Evolutionary conservation across 139 green algal genomes (phyloP).

Genomic region (Choricystis sp.): DNA sequence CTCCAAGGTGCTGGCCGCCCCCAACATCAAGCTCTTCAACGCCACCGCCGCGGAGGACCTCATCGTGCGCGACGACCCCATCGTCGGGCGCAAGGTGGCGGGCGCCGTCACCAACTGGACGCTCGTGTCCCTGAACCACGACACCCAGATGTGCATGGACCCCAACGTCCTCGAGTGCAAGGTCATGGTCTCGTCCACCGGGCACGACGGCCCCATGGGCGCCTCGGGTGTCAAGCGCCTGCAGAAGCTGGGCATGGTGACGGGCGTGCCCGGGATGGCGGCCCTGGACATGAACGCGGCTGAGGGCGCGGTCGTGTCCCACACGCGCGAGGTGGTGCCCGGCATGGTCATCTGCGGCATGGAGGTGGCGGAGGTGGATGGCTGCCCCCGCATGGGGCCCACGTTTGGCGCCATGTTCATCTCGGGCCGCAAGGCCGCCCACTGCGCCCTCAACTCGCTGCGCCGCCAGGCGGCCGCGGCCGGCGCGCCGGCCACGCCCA

Average conservation of each 20-base stretch:
- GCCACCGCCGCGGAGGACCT: conserved; percentile 60
- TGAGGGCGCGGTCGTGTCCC: conserved; percentile 73
- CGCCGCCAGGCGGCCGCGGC: background rate
- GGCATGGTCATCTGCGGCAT: conserved; percentile 92
- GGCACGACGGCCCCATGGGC: conserved; percentile 92
- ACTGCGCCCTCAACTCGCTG: conserved; percentile 72
- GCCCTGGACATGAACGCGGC: conserved; percentile 92
- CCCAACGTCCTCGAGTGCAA: conserved; percentile 79
- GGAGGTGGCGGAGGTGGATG: conserved; percentile 68
- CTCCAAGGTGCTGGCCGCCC: conserved; percentile 70
- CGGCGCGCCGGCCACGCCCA: too few relatives aligned
- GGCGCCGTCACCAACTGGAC: conserved; percentile 98
- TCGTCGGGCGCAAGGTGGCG: conserved; percentile 34
- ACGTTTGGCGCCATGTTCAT: conserved; percentile 96
- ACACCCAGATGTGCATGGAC: conserved; percentile 96
- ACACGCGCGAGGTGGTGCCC: conserved; percentile 76
- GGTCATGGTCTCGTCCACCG: conserved; percentile 79
- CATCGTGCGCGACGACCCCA: conserved; percentile 34
- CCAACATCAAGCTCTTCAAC: conserved; percentile 98
- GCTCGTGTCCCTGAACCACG: conserved; percentile 87
- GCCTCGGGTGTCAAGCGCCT: conserved; percentile 79
- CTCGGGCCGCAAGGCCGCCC: conserved; percentile 75
- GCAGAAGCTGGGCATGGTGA: conserved; percentile 71
- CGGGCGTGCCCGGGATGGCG: conserved; percentile 66
- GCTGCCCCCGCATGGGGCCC: conserved; percentile 79